Evolutionary conservation across 2,329 filamentous ascomycete species (phyloP).

Genomic region (Neofusicoccum sp.): DNA sequence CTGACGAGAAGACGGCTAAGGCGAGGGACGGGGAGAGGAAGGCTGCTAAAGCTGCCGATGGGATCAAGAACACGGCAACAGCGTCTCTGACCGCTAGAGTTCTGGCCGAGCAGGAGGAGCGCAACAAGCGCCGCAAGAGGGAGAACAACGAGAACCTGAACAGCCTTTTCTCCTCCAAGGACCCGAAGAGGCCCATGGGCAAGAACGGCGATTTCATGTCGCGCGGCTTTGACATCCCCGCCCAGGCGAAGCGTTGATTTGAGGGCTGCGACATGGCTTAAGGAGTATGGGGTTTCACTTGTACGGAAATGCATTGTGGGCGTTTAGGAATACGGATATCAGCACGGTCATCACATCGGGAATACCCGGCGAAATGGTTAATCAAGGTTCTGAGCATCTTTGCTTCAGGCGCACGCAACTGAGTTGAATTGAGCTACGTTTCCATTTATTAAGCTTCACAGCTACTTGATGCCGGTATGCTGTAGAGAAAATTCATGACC

Average conservation of each 20-base stretch:
- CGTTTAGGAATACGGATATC: background rate
- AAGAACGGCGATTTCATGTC: conserved; percentile 55
- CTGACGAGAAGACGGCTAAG: conserved; percentile 26
- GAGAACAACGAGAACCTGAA: conserved; percentile 56
- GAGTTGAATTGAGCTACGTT: no score
- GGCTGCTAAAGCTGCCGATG: conserved; percentile 39
- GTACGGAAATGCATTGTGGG: background rate
- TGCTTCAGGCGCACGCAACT: no score
- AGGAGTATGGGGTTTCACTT: background rate
- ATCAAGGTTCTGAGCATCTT: no score
- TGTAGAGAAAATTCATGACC: no score
- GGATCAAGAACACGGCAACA: conserved; percentile 87
- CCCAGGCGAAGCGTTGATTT: conserved; percentile 10
- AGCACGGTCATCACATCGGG: background rate
- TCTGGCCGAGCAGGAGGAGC: conserved; percentile 80
- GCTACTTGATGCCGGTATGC: no score
- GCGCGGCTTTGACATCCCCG: conserved; percentile 47
- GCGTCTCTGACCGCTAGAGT: conserved; percentile 86
- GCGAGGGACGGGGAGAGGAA: background rate
- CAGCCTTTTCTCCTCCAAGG: conserved; percentile 48
- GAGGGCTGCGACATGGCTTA: background rate
- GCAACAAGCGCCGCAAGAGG: conserved; percentile 76
- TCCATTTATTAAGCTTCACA: no score
- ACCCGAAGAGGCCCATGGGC: conserved; percentile 34
- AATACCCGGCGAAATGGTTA: conserved; percentile 6